Evolutionary conservation across 2,329 filamentous ascomycete genomes (phyloP).

Genomic region (Aspergillus fumigatiaffinis): DNA sequence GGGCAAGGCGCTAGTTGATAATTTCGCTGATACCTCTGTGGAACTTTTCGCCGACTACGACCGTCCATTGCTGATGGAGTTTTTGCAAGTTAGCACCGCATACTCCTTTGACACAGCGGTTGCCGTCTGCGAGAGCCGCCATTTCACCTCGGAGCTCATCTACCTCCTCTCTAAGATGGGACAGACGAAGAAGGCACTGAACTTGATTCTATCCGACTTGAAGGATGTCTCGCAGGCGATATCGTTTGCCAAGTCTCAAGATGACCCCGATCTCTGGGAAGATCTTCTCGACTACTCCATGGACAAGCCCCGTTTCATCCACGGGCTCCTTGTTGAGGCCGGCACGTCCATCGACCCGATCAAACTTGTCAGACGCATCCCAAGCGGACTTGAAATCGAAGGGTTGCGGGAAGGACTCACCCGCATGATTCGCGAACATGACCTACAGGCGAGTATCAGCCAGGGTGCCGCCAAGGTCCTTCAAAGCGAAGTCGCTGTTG

Average conservation of each 20-base stretch:
- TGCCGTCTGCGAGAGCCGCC: slow-evolving; percentile 71
- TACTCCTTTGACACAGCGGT: slow-evolving; percentile 77
- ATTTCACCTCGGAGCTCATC: slow-evolving; percentile 89
- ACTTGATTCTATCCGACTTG: slow-evolving; percentile 89
- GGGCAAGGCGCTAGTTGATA: slow-evolving; percentile 69
- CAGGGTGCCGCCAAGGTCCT: slow-evolving; percentile 84
- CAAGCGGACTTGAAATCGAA: slow-evolving; percentile 87
- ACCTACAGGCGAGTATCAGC: slow-evolving; percentile 90
- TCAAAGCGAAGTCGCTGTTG: slow-evolving; percentile 77
- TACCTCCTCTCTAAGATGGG: slow-evolving; percentile 94
- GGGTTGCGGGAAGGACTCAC: slow-evolving; percentile 83
- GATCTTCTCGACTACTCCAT: slow-evolving; percentile 93
- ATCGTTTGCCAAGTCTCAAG: slow-evolving; percentile 86
- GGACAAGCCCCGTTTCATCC: slow-evolving; percentile 95
- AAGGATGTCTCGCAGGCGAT: slow-evolving; percentile 90
- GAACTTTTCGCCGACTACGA: slow-evolving; percentile 83
- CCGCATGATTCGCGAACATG: slow-evolving; percentile 91
- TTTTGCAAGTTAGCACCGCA: slow-evolving; percentile 75
- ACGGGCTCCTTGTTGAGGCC: slow-evolving; percentile 85
- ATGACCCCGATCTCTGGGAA: slow-evolving; percentile 90
- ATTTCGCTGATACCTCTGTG: slow-evolving; percentile 82
- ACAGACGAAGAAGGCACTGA: slow-evolving; percentile 84
- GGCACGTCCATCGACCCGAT: slow-evolving; percentile 93
- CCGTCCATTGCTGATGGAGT: slow-evolving; percentile 75
- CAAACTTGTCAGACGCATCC: slow-evolving; percentile 81